Conservation (phyloP, 108 stramenopile species). For the Nannochloropsis salina region DNA sequence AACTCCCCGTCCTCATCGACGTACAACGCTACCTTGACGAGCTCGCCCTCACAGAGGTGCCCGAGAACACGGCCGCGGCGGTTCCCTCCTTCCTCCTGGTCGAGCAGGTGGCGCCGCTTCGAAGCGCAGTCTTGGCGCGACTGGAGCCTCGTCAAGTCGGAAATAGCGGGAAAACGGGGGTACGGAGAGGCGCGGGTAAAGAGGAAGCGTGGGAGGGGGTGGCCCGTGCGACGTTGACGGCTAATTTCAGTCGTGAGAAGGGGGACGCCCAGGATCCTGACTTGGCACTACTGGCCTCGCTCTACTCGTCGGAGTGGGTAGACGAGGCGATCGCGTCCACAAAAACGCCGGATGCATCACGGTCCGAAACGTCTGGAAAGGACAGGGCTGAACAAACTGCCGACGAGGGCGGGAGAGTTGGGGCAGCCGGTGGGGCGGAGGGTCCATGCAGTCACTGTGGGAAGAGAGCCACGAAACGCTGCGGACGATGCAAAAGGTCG, state of each 20-base stretch:
- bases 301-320: neutral
- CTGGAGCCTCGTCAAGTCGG: too few relatives aligned
- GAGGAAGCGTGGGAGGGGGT: neutral
- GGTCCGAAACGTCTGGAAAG: too few relatives aligned
- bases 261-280: neutral
- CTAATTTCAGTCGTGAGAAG: neutral
- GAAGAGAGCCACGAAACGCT: neutral
- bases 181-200: neutral
- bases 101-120: conserved; percentile 43
- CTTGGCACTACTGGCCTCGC: neutral
- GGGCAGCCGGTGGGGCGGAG: neutral
- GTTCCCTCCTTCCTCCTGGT: conserved; percentile 28
- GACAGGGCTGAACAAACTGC: too few relatives aligned
- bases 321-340: neutral
- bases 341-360: neutral
- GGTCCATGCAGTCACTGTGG: neutral
- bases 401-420: too few relatives aligned
- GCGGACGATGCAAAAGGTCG: conserved; percentile 16
- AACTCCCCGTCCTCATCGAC: conserved; percentile 69
- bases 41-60: conserved; percentile 64
- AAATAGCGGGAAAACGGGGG: neutral
- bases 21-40: conserved; percentile 72
- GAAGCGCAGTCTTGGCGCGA: conserved; percentile 10
- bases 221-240: neutral
- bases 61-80: conserved; percentile 43